These are phyloP conservation scores for Pelargonium nanum DNA, from an alignment of 345 rosid species.

Conservation along the genomic window DNA sequence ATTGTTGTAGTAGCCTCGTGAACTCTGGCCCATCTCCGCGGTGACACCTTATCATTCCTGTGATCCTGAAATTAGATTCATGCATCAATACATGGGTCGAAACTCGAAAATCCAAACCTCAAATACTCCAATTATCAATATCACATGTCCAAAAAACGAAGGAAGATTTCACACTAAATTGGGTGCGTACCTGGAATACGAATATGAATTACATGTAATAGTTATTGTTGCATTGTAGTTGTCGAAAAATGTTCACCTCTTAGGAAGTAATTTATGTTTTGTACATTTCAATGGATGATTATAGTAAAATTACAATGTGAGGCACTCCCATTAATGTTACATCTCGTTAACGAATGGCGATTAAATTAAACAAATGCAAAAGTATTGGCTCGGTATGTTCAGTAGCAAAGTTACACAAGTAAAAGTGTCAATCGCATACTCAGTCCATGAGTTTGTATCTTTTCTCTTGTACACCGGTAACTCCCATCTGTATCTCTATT, in stretches of 20 bases:
- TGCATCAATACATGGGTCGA: no score
- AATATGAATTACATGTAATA: no score
- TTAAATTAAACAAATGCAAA: not conserved
- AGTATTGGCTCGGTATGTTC: not conserved
- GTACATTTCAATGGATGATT: not conserved
- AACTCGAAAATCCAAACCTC: no score
- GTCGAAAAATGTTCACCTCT: not conserved
- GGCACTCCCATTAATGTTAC: not conserved
- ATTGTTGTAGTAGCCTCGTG: no score
- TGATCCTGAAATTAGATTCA: no score
- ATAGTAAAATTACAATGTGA: not conserved
- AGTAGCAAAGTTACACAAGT: not conserved
- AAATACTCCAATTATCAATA: no score
- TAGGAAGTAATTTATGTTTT: not conserved
- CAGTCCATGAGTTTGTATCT: conserved; percentile 96
- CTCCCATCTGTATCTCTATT: conserved; percentile 99
- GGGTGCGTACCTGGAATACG: no score
- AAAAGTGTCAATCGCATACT: no score
- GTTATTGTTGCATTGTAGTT: not conserved
- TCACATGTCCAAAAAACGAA: no score
- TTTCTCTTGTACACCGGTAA: conserved; percentile 96
- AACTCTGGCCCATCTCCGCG: no score
- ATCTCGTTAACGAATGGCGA: not conserved
- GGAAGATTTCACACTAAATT: conserved; percentile 10
- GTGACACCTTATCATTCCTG: no score